These are phyloP conservation scores for Aspergillus jensenii DNA, from an alignment of 2,329 filamentous ascomycete species.

Conservation along the genomic window DNA sequence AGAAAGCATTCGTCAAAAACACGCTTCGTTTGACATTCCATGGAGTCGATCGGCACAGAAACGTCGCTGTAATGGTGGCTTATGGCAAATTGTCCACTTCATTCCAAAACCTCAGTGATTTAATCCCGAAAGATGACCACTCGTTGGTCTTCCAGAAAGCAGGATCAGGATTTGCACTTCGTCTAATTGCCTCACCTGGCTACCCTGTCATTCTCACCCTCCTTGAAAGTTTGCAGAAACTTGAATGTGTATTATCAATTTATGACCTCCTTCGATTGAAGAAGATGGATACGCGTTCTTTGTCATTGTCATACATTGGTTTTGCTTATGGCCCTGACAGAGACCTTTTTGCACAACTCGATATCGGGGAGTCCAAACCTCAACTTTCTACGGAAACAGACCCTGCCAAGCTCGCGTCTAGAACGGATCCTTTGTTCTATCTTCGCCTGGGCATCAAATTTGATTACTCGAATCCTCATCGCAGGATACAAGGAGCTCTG, in stretches of 20 bases:
- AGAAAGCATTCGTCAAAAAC: conserved; percentile 31
- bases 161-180: conserved; percentile 38
- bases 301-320: conserved; percentile 36
- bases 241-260: conserved; percentile 38
- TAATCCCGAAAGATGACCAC: conserved; percentile 29
- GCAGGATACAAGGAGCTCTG: conserved; percentile 41
- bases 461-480: conserved; percentile 38
- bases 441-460: conserved; percentile 35
- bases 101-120: conserved; percentile 26
- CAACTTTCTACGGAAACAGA: conserved; percentile 20
- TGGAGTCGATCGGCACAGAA: conserved; percentile 35
- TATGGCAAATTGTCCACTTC: conserved; percentile 33
- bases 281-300: conserved; percentile 30
- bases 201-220: conserved; percentile 35
- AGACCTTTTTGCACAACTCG: conserved; percentile 31
- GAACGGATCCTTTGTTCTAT: conserved; percentile 26
- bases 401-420: conserved; percentile 21
- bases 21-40: conserved; percentile 39
- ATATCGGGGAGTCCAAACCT: conserved; percentile 28
- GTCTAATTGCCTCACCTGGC: conserved; percentile 37
- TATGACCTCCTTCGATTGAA: conserved; percentile 35
- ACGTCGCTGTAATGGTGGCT: conserved; percentile 36
- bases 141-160: conserved; percentile 35
- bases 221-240: conserved; percentile 37
- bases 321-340: conserved; percentile 35